Evolutionary conservation across 805 yeast species (phyloP).

Genomic region (Ogataea neopini): DNA sequence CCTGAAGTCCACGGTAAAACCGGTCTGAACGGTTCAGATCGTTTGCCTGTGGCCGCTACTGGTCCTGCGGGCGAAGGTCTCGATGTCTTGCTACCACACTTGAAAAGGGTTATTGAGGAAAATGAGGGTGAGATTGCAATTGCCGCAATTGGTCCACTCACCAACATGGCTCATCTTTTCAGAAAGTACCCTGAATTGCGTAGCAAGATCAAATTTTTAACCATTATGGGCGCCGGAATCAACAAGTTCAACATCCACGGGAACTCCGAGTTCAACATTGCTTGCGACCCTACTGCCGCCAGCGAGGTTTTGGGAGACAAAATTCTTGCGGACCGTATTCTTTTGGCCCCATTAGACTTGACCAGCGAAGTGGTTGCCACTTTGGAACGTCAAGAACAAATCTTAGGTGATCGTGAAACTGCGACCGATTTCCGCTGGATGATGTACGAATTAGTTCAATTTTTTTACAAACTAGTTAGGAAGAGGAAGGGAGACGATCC

Average conservation of each 20-base stretch:
- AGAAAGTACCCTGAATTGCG: constrained; percentile 54
- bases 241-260: constrained; percentile 29
- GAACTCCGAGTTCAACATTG: constrained; percentile 73
- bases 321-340: constrained; percentile 46
- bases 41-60: constrained; percentile 52
- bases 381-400: constrained; percentile 37
- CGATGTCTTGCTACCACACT: constrained; percentile 27
- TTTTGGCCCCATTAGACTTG: constrained; percentile 66
- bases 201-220: constrained; percentile 49
- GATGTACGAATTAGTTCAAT: constrained; percentile 54
- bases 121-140: constrained; percentile 54
- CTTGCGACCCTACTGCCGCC: constrained; percentile 79
- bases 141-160: constrained; percentile 76
- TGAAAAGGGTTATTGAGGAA: constrained; percentile 25
- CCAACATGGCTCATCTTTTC: constrained; percentile 65
- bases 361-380: constrained; percentile 67
- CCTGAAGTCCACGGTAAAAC: constrained; percentile 69
- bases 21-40: constrained; percentile 75
- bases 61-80: constrained; percentile 12
- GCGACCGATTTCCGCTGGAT: constrained; percentile 51
- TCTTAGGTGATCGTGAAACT: constrained; percentile 35
- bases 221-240: constrained; percentile 79
- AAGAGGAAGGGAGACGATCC: constrained; percentile 40
- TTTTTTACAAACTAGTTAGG: constrained; percentile 48
- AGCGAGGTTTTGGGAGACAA: constrained; percentile 50